A percentile compares a stretch with the other conserved stretches of the same genome.
These are phyloP conservation scores for Antrodiella citrinella DNA, from an alignment of 768 basidiomycete genomes.

Conservation along the genomic window DNA sequence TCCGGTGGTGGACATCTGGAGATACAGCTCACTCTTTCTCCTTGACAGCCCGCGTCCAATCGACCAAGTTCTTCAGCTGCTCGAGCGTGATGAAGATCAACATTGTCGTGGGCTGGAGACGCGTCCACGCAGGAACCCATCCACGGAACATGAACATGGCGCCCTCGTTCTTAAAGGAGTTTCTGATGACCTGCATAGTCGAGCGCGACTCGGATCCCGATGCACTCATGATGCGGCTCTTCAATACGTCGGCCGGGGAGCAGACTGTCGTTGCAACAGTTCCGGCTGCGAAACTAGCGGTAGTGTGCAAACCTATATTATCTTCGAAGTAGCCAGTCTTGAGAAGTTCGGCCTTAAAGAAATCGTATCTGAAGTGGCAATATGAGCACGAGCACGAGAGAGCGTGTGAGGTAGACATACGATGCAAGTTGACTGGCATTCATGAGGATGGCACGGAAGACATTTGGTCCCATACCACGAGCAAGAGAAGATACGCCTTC, in stretches of 20 bases:
- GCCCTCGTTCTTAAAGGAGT: conserved; percentile 66
- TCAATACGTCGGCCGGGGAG: conserved; percentile 82
- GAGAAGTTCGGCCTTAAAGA: conserved; percentile 80
- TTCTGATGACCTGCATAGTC: conserved; percentile 53
- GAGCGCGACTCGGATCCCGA: conserved; percentile 74
- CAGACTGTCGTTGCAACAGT: conserved; percentile 87
- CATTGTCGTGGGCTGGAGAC: conserved; percentile 83
- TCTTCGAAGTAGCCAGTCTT: conserved; percentile 68
- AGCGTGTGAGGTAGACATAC: conserved; percentile 33
- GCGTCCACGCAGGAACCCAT: conserved; percentile 82
- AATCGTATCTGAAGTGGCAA: conserved; percentile 70
- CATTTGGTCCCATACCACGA: conserved; percentile 78
- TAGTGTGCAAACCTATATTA: conserved; percentile 77
- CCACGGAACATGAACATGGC: conserved; percentile 91
- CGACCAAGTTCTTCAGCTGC: conserved; percentile 67
- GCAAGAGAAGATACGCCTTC: conserved; percentile 71
- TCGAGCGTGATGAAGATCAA: conserved; percentile 82
- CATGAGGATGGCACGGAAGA: conserved; percentile 82
- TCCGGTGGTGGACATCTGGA: no score
- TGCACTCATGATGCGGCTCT: conserved; percentile 88
- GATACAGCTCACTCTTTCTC: neutral
- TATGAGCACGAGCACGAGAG: neutral
- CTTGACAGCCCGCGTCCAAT: conserved; percentile 33
- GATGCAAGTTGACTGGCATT: conserved; percentile 90
- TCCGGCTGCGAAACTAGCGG: conserved; percentile 81